Evolutionary conservation across 176 grass and related monocot genomes (phyloP).

Genomic region (Hyparrhenia diplandra): DNA sequence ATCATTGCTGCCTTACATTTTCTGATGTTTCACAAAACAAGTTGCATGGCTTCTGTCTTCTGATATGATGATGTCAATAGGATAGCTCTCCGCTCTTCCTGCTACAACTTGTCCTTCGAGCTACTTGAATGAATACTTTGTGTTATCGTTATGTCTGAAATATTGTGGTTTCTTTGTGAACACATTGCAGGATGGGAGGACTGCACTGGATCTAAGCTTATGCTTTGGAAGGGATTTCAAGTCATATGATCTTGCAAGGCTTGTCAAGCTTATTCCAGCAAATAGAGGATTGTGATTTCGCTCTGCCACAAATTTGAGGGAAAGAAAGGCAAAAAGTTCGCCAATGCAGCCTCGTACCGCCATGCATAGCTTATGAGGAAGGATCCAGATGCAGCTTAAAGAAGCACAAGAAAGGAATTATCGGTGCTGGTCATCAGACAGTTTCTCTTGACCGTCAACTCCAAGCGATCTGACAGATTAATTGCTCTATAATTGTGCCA

Average conservation of each 20-base stretch:
- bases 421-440: neutral
- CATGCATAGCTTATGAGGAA: neutral
- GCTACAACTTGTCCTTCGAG: neutral
- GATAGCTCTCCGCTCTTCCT: neutral
- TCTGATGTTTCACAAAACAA: neutral
- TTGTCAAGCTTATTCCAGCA: constrained; percentile 80
- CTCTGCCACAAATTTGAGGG: neutral
- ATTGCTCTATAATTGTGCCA: neutral
- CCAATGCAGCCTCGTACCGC: neutral
- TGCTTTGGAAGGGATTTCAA: constrained; percentile 97
- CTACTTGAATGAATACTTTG: neutral
- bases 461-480: neutral
- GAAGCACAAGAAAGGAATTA: neutral
- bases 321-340: neutral
- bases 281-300: constrained; percentile 45
- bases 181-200: constrained; percentile 68
- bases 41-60: neutral
- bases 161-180: neutral
- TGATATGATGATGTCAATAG: neutral
- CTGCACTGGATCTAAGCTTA: constrained; percentile 81
- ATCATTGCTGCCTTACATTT: neutral
- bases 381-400: neutral
- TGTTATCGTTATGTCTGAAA: neutral
- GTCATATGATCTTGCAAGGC: constrained; percentile 87
- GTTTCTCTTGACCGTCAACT: neutral